Evolutionary conservation across 108 stramenopile genomes (phyloP).

Genomic region (Cyclotella choctawhatcheeana): DNA sequence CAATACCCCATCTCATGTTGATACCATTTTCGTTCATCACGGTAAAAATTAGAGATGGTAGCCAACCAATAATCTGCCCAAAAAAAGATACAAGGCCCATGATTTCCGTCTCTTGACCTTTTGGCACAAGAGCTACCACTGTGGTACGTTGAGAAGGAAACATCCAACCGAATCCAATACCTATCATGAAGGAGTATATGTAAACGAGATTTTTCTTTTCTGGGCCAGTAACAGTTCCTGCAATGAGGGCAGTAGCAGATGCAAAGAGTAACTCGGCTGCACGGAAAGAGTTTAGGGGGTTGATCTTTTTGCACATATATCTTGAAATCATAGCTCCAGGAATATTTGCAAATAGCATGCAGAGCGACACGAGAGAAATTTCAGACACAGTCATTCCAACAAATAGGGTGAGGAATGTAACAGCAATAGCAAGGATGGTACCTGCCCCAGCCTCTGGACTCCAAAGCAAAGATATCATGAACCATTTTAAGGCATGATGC

Average conservation of each 20-base stretch:
- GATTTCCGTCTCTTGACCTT: conserved; percentile 64
- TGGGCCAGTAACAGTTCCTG: conserved; percentile 45
- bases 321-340: conserved; percentile 56
- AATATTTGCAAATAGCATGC: conserved; percentile 50
- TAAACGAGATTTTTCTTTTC: conserved; percentile 44
- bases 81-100: conserved; percentile 62
- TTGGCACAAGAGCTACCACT: conserved; percentile 47
- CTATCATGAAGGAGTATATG: conserved; percentile 20
- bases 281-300: conserved; percentile 54
- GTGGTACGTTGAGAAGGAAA: conserved; percentile 55
- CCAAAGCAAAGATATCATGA: conserved; percentile 55
- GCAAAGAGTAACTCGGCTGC: conserved; percentile 38
- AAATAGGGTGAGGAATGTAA: conserved; percentile 57
- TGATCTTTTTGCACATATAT: conserved; percentile 46
- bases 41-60: conserved; percentile 75
- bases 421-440: conserved; percentile 54
- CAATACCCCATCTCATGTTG: conserved; percentile 54
- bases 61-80: conserved; percentile 68
- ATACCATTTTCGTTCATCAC: conserved; percentile 73
- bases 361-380: conserved; percentile 45
- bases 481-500: conserved; percentile 49
- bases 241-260: conserved; percentile 29
- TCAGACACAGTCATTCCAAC: conserved; percentile 46
- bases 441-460: conserved; percentile 57
- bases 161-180: conserved; percentile 51